Conservation (phyloP, 108 stramenopile species). For the Heterococcus sp. region DNA sequence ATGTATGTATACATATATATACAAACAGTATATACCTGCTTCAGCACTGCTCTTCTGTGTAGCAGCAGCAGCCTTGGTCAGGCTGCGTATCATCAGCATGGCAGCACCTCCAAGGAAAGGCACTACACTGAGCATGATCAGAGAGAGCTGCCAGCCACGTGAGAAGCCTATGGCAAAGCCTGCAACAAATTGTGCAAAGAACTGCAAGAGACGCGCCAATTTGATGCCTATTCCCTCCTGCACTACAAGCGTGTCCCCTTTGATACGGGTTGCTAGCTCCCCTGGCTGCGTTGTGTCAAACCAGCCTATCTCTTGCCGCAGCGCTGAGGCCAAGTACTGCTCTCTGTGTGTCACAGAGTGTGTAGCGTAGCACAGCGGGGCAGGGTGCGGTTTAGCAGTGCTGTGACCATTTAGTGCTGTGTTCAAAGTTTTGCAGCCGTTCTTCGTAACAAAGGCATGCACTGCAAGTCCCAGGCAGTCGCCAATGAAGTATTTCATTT, state of each 20-base stretch:
- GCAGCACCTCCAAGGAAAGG: slow-evolving; percentile 24
- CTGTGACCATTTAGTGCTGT: no score
- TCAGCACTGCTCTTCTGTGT: slow-evolving; percentile 35
- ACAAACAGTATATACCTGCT: no score
- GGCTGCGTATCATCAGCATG: slow-evolving; percentile 9
- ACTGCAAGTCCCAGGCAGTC: no score
- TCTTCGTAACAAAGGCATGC: no score
- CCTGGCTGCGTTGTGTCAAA: slow-evolving; percentile 44
- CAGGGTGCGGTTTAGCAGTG: no score
- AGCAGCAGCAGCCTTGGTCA: slow-evolving; percentile 4
- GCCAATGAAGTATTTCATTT: no score
- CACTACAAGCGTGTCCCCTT: slow-evolving; percentile 43
- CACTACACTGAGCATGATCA: slow-evolving; percentile 40
- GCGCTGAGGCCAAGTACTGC: slow-evolving; percentile 16
- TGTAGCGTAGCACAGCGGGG: no score
- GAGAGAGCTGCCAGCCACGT: slow-evolving; percentile 40
- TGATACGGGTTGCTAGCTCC: slow-evolving; percentile 41
- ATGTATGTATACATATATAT: no score
- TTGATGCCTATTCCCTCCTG: slow-evolving; percentile 40
- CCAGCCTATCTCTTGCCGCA: slow-evolving; percentile 47
- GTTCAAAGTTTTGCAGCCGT: no score
- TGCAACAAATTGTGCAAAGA: slow-evolving; percentile 25
- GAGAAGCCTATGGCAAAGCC: slow-evolving; percentile 37
- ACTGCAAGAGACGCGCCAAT: slow-evolving; percentile 31
- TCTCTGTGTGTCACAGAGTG: no score